Base-by-base conservation (phyloP, 371 early-diverging fungal genomes). In the Lichtheimia corymbifera region DNA sequence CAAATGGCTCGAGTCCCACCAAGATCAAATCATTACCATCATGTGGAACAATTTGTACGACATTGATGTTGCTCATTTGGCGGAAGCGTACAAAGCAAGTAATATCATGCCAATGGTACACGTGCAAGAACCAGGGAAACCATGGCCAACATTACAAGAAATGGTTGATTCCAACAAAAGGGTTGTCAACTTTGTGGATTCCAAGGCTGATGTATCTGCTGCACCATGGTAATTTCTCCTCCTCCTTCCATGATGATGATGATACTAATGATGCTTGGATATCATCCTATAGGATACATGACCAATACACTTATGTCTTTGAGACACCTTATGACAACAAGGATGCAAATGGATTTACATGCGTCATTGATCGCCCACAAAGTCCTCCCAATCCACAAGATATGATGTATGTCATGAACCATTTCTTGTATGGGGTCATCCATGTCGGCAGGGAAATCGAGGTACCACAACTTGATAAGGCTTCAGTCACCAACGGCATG, bases 91-190 rank as follows among this genome's bases (percentile, higher is more conserved):
- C 53, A 47, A 65, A 50, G 57, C 66, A 5, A 83, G 88, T 0
- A 74, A 80, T 2, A 67, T 91, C 5, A 71, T 74, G 61, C 68
- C 75, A 9, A 85, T 77, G 52, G 67, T 82, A 2, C 85, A 79
- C 53, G 25, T 43, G 11, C 44, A 44, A n/a, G 12, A 58, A 12
- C 28, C 28, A 28, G 28, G 7, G 7, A 18, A 50, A 3, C 15
- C 17, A 13, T 92, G 92, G 92, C 91, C 91, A 1, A 88, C 88
- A n/a, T 72, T 92, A 1, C 56, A 63, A 2, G 63, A 78, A 13
- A 86, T 92, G 88, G 87, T 91, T 49, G 57, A 71, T 20, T 63
- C 72, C 30, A 78, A 80, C 25, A 84, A 81, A 63, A 72, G 89
- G 7, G 66, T 90, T 3, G 86, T 92, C n/a, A 85, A 86, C 30